Base-by-base conservation (phyloP, 2,329 filamentous ascomycete species). In the Neonectria sp. region DNA sequence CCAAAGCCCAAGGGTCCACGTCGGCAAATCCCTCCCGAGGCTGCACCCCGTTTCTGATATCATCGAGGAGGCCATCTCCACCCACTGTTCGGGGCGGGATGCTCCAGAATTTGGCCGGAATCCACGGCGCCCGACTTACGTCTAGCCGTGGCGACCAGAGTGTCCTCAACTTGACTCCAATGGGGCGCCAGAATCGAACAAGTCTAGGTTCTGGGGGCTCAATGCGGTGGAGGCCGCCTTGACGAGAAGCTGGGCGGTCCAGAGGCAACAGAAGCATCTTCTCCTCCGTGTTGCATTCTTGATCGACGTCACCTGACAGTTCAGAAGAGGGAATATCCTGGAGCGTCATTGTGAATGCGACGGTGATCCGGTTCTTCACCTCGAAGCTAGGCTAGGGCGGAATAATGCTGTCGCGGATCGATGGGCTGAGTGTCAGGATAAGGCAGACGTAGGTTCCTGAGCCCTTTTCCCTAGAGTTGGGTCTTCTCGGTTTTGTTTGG, bases 401-500 rank as follows among this genome's bases (percentile, higher is more conserved):
- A 37, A 12, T 9, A 31, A 25, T 21, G 15, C 31, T 48, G 2
- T 27, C 13, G 25, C 11, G 2, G 17, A 17, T 52, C 15, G 17
- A 31, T 27, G 13, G 27, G 37, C 27, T 56, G 27, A 24, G 25
- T 17, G 21, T 43, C 27, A 27, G 15, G 40, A 60, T 51, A 17
- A 43, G 52, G 57, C 56, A 56, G 35, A 12, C 6, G 25, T 25
- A 24, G 24, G 13, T n/a, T 33, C 11, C 31, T 60, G 48, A 40
- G 33, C 43, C 49, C 31, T 56, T n/a, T 24, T 17, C 25, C 27
- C 13, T 21, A 21, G 46, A 60, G 60, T 37, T 45, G 52, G 35
- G 35, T 48, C 49, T 52, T 35, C 57, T 58, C 37, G 35, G 46
- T 60, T 40, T 49, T 27, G 43, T 55, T 60, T 8, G 57, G 53